phyloP scores from a whole-genome alignment of 768 basidiomycete genomes.

The Pisolithus sp. region DNA sequence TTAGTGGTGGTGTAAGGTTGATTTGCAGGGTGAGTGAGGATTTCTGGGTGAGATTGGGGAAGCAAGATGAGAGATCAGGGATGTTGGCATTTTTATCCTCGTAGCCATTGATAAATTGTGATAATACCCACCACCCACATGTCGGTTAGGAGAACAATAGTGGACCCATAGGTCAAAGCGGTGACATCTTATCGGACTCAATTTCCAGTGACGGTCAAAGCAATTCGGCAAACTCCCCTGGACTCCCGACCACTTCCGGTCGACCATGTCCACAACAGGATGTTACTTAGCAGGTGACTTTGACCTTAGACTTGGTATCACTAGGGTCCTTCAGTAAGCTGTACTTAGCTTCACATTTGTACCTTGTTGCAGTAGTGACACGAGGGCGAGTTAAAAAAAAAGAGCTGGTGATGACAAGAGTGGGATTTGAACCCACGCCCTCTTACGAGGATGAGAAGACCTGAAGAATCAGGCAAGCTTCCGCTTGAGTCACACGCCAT shows the following conservation, averaged over 20 bases:
- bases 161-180: conserved; percentile 16
- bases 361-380: background rate
- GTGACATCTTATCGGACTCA: conserved; percentile 1
- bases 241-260: background rate
- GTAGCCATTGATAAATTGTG: no score
- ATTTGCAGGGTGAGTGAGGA: no score
- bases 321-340: no score
- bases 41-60: no score
- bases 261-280: no score
- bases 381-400: background rate
- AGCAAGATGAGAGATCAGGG: no score
- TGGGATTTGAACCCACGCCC: conserved; percentile 21
- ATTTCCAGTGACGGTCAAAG: conserved; percentile 7
- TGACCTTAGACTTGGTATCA: no score
- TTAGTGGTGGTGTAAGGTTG: no score
- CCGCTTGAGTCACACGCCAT: conserved; percentile 45
- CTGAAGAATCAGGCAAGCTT: conserved; percentile 11
- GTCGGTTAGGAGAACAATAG: conserved; percentile 9
- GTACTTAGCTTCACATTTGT: no score
- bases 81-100: no score
- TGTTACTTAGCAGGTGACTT: no score
- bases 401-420: conserved; percentile 15
- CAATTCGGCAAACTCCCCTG: conserved; percentile 2
- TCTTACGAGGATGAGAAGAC: conserved; percentile 17
- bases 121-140: background rate